Evolutionary conservation across 257 asterid genomes (phyloP).

Genomic region (Penstemon davidsonii): DNA sequence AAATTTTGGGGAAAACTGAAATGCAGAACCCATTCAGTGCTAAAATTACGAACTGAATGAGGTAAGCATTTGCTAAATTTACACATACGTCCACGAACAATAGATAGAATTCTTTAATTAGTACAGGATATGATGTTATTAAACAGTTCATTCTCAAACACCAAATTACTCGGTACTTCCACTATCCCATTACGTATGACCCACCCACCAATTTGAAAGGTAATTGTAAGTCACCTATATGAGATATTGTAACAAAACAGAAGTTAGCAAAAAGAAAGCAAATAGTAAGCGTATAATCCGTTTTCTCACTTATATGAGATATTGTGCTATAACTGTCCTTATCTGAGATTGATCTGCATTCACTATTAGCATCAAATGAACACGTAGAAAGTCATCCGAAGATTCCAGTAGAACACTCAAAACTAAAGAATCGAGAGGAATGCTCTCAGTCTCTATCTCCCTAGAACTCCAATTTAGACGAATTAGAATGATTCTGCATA

Average conservation of each 20-base stretch:
- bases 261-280: too few species aligned
- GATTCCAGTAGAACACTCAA: neutral
- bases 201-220: neutral
- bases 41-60: neutral
- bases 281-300: too few species aligned
- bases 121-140: neutral
- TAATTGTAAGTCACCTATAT: too few species aligned
- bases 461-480: neutral
- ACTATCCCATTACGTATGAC: neutral
- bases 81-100: neutral
- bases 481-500: neutral
- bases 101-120: neutral
- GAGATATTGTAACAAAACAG: too few species aligned
- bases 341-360: too few species aligned
- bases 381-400: slow-evolving; percentile 3
- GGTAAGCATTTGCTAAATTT: neutral
- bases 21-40: neutral
- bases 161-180: neutral
- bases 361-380: slow-evolving; percentile 1
- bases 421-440: neutral
- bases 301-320: too few species aligned
- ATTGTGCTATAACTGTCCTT: too few species aligned
- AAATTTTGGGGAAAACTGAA: neutral
- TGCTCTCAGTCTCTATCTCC: neutral
- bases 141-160: neutral